Percentiles rank a stretch among this genome's conserved stretches.
Conservation (phyloP, 345 rosid genomes). For the Rhodamnia argentea region DNA sequence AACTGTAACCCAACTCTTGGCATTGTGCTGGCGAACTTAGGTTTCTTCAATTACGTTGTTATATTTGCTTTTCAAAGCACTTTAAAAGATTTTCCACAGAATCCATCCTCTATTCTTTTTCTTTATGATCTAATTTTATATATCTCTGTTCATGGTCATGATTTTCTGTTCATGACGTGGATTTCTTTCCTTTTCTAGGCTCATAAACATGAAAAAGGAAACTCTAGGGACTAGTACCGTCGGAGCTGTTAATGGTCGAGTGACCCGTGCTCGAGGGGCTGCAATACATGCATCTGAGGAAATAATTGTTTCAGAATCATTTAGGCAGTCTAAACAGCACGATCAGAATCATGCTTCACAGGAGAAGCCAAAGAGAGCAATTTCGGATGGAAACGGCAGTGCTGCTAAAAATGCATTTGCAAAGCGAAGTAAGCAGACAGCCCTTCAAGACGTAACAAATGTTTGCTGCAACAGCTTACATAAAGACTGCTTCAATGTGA, state of each 20-base stretch:
- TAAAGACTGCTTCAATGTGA: constrained; percentile 38
- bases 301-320: constrained; percentile 15
- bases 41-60: neutral
- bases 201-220: constrained; percentile 39
- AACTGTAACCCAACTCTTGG: neutral
- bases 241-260: constrained; percentile 29
- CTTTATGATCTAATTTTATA: neutral
- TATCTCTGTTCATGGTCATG: neutral
- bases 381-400: constrained; percentile 32
- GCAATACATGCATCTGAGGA: constrained; percentile 23
- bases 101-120: neutral
- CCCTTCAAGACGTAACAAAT: constrained; percentile 69
- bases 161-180: neutral
- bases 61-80: neutral
- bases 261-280: constrained; percentile 71
- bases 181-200: constrained; percentile 3
- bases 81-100: neutral
- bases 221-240: constrained; percentile 18
- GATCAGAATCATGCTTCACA: neutral
- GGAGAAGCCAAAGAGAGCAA: constrained; percentile 3
- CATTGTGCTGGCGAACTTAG: neutral
- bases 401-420: constrained; percentile 10
- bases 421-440: constrained; percentile 50
- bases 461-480: constrained; percentile 31
- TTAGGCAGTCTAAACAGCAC: constrained; percentile 2